Percentiles rank a stretch among this genome's conserved stretches.
Evolutionary conservation across 2,329 filamentous ascomycete genomes (phyloP).

Genomic region (Lojkania enalia): DNA sequence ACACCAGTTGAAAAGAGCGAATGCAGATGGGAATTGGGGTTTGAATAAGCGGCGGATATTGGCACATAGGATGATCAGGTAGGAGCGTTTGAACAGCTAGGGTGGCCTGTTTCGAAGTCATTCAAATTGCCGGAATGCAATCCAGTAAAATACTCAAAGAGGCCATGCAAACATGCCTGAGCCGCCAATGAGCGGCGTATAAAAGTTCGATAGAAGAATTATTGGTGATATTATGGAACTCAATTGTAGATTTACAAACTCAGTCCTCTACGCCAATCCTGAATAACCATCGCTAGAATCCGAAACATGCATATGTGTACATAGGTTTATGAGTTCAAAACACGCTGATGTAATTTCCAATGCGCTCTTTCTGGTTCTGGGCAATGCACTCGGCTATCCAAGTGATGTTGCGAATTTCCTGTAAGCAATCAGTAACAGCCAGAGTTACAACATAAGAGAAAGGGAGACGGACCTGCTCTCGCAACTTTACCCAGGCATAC

Average conservation of each 20-base stretch:
- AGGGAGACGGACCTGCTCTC: constrained; percentile 77
- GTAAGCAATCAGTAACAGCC: constrained; percentile 20
- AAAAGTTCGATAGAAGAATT: no score
- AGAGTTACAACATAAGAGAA: not conserved
- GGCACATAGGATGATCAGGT: no score
- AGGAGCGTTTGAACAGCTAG: no score
- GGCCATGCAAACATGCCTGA: no score
- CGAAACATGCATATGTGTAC: not conserved
- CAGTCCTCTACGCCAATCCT: not conserved
- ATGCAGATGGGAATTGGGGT: no score
- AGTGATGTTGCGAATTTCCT: constrained; percentile 99
- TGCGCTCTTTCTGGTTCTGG: constrained; percentile 98
- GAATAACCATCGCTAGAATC: not conserved
- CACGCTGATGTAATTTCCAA: constrained; percentile 98
- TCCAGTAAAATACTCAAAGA: no score
- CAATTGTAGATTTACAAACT: not conserved
- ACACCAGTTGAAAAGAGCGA: no score
- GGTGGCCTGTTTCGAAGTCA: no score
- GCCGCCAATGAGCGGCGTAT: no score
- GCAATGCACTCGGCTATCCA: constrained; percentile 99
- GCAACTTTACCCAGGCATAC: constrained; percentile 96
- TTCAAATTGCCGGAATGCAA: no score
- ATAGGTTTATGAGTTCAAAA: constrained; percentile 52
- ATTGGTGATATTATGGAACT: not conserved
- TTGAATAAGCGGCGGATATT: no score